Percentiles rank a stretch among this genome's conserved stretches.
Evolutionary conservation across 2,329 filamentous ascomycete species (phyloP).

Genomic region (Alternaria longipes): DNA sequence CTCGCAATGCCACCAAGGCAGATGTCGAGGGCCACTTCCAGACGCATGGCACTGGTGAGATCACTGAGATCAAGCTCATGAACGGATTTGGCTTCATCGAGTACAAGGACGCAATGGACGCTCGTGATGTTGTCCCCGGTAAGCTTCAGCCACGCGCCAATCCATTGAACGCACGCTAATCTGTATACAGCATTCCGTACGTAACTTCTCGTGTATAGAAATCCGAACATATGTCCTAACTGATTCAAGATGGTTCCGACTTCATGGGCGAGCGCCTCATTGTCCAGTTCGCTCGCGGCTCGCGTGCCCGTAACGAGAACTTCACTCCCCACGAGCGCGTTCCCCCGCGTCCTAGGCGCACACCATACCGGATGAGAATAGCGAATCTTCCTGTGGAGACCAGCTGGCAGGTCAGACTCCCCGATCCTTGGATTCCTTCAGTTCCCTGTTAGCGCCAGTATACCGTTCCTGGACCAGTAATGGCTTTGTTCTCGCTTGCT

Average conservation of each 20-base stretch:
- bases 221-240: slow-evolving; percentile 26
- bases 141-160: slow-evolving; percentile 54
- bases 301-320: slow-evolving; percentile 71
- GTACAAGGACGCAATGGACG: slow-evolving; percentile 98
- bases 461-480: slow-evolving; percentile 51
- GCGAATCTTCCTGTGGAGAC: slow-evolving; percentile 96
- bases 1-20: slow-evolving; percentile 94
- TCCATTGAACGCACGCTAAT: slow-evolving; percentile 34
- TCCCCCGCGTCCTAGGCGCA: slow-evolving; percentile 86
- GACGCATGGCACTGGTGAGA: slow-evolving; percentile 94
- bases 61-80: slow-evolving; percentile 99
- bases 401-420: slow-evolving; percentile 99
- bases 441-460: slow-evolving; percentile 47
- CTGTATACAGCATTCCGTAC: slow-evolving; percentile 63
- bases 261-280: slow-evolving; percentile 98
- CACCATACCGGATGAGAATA: slow-evolving; percentile 96
- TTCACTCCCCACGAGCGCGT: slow-evolving; percentile 70
- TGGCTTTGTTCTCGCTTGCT: slow-evolving; percentile 49
- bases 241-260: slow-evolving; percentile 82
- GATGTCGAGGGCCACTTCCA: slow-evolving; percentile 97
- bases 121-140: slow-evolving; percentile 98
- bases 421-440: slow-evolving; percentile 57
- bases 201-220: slow-evolving; percentile 36
- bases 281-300: slow-evolving; percentile 96
- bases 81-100: slow-evolving; percentile 99